Conservation (phyloP, 2,329 filamentous ascomycete species). For the Ilyonectria mors-panacis region DNA sequence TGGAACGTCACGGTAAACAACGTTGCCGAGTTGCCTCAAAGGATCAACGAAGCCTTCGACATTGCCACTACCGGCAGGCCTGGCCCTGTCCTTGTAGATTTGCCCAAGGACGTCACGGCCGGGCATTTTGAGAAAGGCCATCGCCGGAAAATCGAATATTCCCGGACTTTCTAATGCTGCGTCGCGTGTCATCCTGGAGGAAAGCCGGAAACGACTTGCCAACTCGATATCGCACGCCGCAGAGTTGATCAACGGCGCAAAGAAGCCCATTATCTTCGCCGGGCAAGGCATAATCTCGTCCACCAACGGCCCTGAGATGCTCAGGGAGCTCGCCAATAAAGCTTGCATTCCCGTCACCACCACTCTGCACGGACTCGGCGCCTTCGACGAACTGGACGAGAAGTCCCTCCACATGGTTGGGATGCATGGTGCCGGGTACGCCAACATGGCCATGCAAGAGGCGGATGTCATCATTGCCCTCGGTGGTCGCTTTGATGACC, state of each 20-base stretch:
- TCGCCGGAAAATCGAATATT: constrained; percentile 76
- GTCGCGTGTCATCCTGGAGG: constrained; percentile 80
- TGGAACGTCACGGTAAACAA: constrained; percentile 99
- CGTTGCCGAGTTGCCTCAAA: constrained; percentile 89
- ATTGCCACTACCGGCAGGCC: constrained; percentile 95
- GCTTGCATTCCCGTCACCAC: constrained; percentile 94
- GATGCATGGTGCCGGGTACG: constrained; percentile 97
- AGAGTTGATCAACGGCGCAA: constrained; percentile 85
- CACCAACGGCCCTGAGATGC: constrained; percentile 82
- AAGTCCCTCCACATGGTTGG: constrained; percentile 98
- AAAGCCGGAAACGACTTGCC: constrained; percentile 80
- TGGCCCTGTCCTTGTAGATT: constrained; percentile 93
- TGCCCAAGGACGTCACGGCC: constrained; percentile 96
- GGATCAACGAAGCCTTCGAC: constrained; percentile 98
- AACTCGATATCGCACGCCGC: constrained; percentile 83
- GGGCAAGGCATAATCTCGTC: constrained; percentile 89
- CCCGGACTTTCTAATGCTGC: constrained; percentile 88
- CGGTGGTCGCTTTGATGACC: constrained; percentile 95
- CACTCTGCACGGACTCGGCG: constrained; percentile 93
- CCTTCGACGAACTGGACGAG: constrained; percentile 91
- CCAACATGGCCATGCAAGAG: constrained; percentile 98
- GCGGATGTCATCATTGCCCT: constrained; percentile 96
- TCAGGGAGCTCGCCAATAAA: constrained; percentile 91
- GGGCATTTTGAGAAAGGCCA: constrained; percentile 86
- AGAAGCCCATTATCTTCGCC: constrained; percentile 96